Base-by-base conservation (phyloP, 805 yeast genomes). In the Cephaloascus albidus region DNA sequence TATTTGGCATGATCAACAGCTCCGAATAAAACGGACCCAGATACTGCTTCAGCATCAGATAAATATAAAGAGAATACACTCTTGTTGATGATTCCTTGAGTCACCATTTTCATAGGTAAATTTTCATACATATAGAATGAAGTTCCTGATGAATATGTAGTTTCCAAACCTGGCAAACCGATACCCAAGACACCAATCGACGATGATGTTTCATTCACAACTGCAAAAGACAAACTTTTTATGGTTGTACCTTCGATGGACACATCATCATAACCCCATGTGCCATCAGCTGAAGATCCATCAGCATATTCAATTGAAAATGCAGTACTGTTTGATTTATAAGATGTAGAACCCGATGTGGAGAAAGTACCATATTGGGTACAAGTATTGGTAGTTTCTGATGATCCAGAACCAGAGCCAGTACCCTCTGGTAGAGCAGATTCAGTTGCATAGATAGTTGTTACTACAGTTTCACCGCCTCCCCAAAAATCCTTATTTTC, bases 131-230 rank as follows among this genome's bases (percentile, higher is more conserved):
- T 58, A 47, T 70, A 71, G 10, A 39, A 20, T 2, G 47, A 20
- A 10, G 41, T 37, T 12, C 43, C 8, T 4, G 58, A 54, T 6
- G 70, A 51, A 43, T 65, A 63, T 1, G 90, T 82, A 3, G 75
- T 65, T 57, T 88, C 95, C 40, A 84, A 66, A 12, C 78, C 83
- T 4, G 74, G 60, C 38, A 83, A 65, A 10, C 93, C 90, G 45
- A 85, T 75, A 20, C 89, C 88, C 33, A 85, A 58, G 19, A 85
- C 90, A 40, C 94, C 90, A 42, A 71, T 60, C 6, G 76, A 56
- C 3, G 89, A 77, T 44, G 77, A 75, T 2, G 86, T 74, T 28
- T 58, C 55, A 51, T 76, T 76, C 3, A 85, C 94, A 18, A 87
- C 76, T 2, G 94, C 96, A 55, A 88, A 72, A 4, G 86, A 75